phyloP scores from a whole-genome alignment of 129 eudicot species.

The Flaveria linearis region DNA sequence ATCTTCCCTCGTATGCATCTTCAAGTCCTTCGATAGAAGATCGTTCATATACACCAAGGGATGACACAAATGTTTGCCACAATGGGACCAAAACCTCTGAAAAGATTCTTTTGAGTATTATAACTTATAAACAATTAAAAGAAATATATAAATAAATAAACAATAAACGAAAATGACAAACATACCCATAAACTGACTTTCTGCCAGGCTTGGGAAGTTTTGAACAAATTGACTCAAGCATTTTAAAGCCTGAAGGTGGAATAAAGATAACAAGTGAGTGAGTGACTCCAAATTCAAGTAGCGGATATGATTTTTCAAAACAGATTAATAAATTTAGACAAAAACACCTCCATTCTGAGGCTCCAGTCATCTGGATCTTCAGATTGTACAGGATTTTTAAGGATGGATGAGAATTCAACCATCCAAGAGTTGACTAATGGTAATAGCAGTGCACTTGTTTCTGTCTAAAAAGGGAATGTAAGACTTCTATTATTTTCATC shows the following conservation, averaged over 20 bases:
- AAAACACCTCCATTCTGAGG: constrained; percentile 87
- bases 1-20: constrained; percentile 92
- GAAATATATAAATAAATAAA: not conserved
- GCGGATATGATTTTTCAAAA: constrained; percentile 13
- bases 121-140: not conserved
- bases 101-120: constrained; percentile 22
- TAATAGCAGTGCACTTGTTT: constrained; percentile 65
- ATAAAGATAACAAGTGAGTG: constrained; percentile 18
- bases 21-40: constrained; percentile 79
- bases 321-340: constrained; percentile 5
- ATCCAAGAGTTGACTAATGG: constrained; percentile 86
- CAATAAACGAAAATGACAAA: constrained; percentile 13
- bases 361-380: constrained; percentile 99
- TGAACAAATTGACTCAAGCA: constrained; percentile 90
- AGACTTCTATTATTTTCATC: constrained; percentile 20
- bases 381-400: constrained; percentile 69
- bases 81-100: constrained; percentile 79
- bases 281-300: constrained; percentile 8
- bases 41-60: constrained; percentile 71
- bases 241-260: constrained; percentile 72
- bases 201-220: constrained; percentile 67
- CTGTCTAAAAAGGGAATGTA: constrained; percentile 47
- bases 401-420: constrained; percentile 70
- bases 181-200: constrained; percentile 68
- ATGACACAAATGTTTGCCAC: constrained; percentile 93